Evolutionary conservation across 2,329 filamentous ascomycete species (phyloP).

Genomic region (Beauveria sp.): DNA sequence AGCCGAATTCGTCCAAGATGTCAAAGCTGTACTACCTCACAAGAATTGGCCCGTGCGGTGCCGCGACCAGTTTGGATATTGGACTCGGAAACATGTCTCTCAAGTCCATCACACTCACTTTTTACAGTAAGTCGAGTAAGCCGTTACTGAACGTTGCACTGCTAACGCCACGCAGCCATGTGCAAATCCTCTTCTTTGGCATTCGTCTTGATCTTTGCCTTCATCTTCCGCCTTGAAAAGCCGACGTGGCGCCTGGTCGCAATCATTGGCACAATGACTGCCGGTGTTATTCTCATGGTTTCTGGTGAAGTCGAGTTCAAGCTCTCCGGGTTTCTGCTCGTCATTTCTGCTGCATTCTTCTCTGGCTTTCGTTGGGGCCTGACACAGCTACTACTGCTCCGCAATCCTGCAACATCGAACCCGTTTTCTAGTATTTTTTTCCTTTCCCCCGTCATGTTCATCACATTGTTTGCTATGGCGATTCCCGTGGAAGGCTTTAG

Average conservation of each 20-base stretch:
- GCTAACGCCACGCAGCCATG: slow-evolving; percentile 57
- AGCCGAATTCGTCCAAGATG: slow-evolving; percentile 61
- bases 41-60: slow-evolving; percentile 83
- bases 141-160: slow-evolving; percentile 5
- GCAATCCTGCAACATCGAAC: slow-evolving; percentile 91
- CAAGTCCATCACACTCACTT: slow-evolving; percentile 93
- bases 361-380: slow-evolving; percentile 97
- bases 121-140: slow-evolving; percentile 61
- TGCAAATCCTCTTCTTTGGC: slow-evolving; percentile 95
- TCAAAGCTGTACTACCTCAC: slow-evolving; percentile 87
- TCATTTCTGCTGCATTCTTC: slow-evolving; percentile 90
- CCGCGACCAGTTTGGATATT: slow-evolving; percentile 90
- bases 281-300: slow-evolving; percentile 96
- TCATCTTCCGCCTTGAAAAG: slow-evolving; percentile 82
- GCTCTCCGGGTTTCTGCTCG: slow-evolving; percentile 76
- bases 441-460: slow-evolving; percentile 94
- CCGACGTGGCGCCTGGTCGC: slow-evolving; percentile 78
- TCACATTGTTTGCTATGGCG: slow-evolving; percentile 71
- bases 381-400: slow-evolving; percentile 91
- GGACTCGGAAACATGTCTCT: slow-evolving; percentile 92
- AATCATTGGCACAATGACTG: slow-evolving; percentile 87
- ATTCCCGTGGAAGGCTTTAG: slow-evolving; percentile 76
- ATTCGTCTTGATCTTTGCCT: slow-evolving; percentile 92
- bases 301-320: slow-evolving; percentile 90
- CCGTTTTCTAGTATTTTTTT: slow-evolving; percentile 97